phyloP scores from a whole-genome alignment of 2,329 filamentous ascomycete genomes.

The Pseudophaeomoniella oleicola region DNA sequence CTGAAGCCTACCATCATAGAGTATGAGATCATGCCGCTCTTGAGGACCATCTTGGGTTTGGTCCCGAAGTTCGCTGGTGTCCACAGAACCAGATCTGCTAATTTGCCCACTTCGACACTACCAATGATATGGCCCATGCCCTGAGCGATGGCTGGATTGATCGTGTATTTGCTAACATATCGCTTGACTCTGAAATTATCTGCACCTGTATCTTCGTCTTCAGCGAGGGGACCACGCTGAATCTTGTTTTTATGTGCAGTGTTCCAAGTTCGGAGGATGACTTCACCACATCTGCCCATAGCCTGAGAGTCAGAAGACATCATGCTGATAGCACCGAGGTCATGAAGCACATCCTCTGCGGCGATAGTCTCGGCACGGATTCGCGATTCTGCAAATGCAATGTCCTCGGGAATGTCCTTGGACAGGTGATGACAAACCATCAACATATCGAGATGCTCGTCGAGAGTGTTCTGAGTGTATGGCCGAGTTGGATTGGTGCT shows the following conservation, averaged over 20 bases:
- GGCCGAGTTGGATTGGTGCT: constrained; percentile 88
- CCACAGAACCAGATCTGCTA: constrained; percentile 85
- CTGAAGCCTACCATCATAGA: constrained; percentile 59
- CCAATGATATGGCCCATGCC: constrained; percentile 80
- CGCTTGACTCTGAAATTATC: constrained; percentile 89
- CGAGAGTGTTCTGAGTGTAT: constrained; percentile 80
- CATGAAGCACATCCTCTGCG: constrained; percentile 89
- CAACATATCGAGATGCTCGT: constrained; percentile 94
- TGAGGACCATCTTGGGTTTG: constrained; percentile 69
- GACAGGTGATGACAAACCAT: constrained; percentile 96
- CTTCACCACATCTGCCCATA: constrained; percentile 92
- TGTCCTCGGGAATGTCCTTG: constrained; percentile 86
- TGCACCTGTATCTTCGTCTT: constrained; percentile 64
- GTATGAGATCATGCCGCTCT: constrained; percentile 74
- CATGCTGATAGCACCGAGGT: constrained; percentile 91
- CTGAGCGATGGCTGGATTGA: constrained; percentile 85
- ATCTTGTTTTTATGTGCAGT: constrained; percentile 94
- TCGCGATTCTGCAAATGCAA: constrained; percentile 85
- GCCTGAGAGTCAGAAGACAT: constrained; percentile 93
- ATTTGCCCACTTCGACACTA: constrained; percentile 73
- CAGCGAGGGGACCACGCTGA: constrained; percentile 60
- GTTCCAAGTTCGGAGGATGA: constrained; percentile 87
- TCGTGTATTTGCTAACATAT: constrained; percentile 90
- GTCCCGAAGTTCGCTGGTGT: constrained; percentile 71
- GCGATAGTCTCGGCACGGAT: constrained; percentile 95